Conservation (phyloP, 192 early-diverging fungal genomes). For the Coemansia sp. region DNA sequence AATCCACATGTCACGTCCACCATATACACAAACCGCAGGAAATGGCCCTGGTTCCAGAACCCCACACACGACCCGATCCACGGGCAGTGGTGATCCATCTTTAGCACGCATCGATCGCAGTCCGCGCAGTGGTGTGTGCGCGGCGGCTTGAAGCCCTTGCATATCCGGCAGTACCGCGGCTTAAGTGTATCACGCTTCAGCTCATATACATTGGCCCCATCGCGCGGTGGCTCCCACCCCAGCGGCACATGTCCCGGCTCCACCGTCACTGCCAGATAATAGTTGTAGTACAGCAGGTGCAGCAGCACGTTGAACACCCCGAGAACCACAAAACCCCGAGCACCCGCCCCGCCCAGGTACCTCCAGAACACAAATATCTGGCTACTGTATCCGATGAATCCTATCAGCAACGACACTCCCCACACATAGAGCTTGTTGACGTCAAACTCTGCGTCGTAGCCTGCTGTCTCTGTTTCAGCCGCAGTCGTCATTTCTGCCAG, state of each 20-base stretch:
- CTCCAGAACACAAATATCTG: conserved; percentile 66
- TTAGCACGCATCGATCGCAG: conserved; percentile 76
- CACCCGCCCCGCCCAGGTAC: conserved; percentile 50
- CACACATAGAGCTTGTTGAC: conserved; percentile 55
- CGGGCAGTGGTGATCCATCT: conserved; percentile 89
- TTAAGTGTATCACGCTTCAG: conserved; percentile 65
- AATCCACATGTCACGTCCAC: conserved; percentile 72
- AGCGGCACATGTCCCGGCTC: conserved; percentile 80
- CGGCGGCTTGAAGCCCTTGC: conserved; percentile 70
- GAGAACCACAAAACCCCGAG: conserved; percentile 51
- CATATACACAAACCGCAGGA: conserved; percentile 63
- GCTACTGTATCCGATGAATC: conserved; percentile 61
- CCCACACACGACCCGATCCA: conserved; percentile 88
- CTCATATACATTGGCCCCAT: conserved; percentile 57
- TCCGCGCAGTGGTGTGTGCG: conserved; percentile 76
- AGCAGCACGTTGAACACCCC: conserved; percentile 78
- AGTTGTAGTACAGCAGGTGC: conserved; percentile 82
- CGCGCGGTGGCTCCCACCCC: conserved; percentile 41
- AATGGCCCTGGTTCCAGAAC: conserved; percentile 71
- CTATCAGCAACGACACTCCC: conserved; percentile 60
- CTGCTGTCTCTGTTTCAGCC: conserved; percentile 9
- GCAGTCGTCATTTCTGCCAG: conserved; percentile 2
- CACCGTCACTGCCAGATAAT: conserved; percentile 72
- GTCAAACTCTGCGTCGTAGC: conserved; percentile 49
- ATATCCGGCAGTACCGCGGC: conserved; percentile 70